Conservation (phyloP, 1,284 basidiomycete species). For the Melampsora larici-populina region DNA sequence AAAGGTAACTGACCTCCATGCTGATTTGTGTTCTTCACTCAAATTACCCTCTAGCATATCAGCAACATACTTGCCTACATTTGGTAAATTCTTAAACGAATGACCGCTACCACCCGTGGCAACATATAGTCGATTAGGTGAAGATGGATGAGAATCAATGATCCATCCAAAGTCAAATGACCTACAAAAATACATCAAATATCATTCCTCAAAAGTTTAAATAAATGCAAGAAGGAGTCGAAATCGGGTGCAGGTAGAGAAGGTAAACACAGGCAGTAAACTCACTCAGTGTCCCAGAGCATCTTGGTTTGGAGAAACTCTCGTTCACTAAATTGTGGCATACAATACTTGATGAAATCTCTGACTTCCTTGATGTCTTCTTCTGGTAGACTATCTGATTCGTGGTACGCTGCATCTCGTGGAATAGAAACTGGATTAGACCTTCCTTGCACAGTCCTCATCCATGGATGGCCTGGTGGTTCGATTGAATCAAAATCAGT, state of each 20-base stretch:
- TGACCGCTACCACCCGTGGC: conserved; percentile 38
- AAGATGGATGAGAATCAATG: conserved; percentile 36
- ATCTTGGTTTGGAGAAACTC: conserved; percentile 17
- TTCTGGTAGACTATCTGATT: conserved; percentile 21
- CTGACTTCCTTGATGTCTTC: conserved; percentile 25
- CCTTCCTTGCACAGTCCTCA: conserved; percentile 3
- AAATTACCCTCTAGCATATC: conserved; percentile 30
- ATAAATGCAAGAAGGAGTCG: too few relatives aligned
- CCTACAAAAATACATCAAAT: conserved; percentile 3
- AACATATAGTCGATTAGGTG: conserved; percentile 20
- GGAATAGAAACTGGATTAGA: conserved; percentile 21
- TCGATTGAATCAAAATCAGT: background rate
- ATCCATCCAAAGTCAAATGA: conserved; percentile 40
- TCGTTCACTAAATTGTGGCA: conserved; percentile 35
- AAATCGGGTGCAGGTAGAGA: background rate
- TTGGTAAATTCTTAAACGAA: conserved; percentile 37
- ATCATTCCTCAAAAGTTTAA: too few relatives aligned
- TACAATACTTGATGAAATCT: conserved; percentile 30
- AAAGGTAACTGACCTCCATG: conserved; percentile 19
- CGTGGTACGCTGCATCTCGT: conserved; percentile 32
- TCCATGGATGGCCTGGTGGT: conserved; percentile 30
- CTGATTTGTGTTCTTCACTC: background rate
- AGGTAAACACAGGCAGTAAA: background rate
- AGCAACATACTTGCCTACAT: conserved; percentile 35
- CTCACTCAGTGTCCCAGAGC: conserved; percentile 41